These are phyloP conservation scores for Pseudohalonectria lignicola DNA, from an alignment of 2,329 filamentous ascomycete genomes.

Conservation along the genomic window DNA sequence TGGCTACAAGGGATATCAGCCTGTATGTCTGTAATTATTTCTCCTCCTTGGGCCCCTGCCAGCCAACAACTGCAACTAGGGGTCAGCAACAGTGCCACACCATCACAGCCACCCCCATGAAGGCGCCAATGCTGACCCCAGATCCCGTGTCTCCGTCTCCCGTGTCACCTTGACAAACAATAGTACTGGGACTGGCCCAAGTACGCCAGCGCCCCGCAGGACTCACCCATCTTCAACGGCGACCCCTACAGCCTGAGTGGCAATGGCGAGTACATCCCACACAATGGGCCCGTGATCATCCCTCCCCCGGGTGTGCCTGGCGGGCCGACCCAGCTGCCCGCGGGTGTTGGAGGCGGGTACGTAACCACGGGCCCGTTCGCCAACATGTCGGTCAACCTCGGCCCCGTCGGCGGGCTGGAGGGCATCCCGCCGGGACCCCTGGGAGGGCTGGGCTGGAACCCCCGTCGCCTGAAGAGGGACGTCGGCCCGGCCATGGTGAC, in stretches of 20 bases:
- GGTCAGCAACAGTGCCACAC: no score
- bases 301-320: slow-evolving; percentile 15
- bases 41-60: slow-evolving; percentile 14
- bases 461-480: slow-evolving; percentile 20
- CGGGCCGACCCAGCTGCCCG: slow-evolving; percentile 16
- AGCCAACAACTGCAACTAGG: slow-evolving; percentile 16
- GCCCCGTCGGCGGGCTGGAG: slow-evolving; percentile 15
- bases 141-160: not conserved
- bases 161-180: no score
- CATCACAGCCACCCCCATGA: no score
- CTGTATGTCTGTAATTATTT: slow-evolving; percentile 9
- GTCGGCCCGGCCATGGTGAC: slow-evolving; percentile 17
- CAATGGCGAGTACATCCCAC: slow-evolving; percentile 26
- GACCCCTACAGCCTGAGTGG: slow-evolving; percentile 31
- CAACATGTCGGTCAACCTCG: slow-evolving; percentile 23
- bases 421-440: slow-evolving; percentile 10
- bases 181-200: slow-evolving; percentile 40
- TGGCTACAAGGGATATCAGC: slow-evolving; percentile 11
- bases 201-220: slow-evolving; percentile 27
- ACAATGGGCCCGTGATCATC: slow-evolving; percentile 17
- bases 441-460: slow-evolving; percentile 23
- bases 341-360: slow-evolving; percentile 40
- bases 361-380: slow-evolving; percentile 32
- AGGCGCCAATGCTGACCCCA: no score
- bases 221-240: slow-evolving; percentile 41